These are phyloP conservation scores for Trametes versicolor DNA, from an alignment of 1,284 basidiomycete genomes.

Conservation along the genomic window DNA sequence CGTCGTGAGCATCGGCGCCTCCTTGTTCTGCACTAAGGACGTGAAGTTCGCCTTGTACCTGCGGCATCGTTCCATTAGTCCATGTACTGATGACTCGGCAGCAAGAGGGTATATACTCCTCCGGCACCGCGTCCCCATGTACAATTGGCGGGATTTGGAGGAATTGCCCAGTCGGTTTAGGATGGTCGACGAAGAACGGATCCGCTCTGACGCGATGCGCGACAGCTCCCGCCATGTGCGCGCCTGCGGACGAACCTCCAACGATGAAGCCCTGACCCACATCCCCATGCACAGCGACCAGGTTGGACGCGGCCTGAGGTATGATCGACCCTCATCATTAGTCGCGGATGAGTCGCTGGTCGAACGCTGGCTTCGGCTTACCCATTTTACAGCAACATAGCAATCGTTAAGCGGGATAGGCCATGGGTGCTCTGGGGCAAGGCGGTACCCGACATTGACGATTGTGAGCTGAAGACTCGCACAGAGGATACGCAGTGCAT, in stretches of 20 bases:
- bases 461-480: constrained; percentile 34
- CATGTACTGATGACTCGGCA: background rate
- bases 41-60: constrained; percentile 11
- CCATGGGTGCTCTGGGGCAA: constrained; percentile 51
- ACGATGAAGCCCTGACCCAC: constrained; percentile 34
- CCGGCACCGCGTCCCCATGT: constrained; percentile 21
- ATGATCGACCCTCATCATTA: too few species aligned
- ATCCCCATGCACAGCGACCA: constrained; percentile 12
- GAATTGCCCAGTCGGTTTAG: constrained; percentile 17
- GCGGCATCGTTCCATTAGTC: background rate
- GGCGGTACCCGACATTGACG: constrained; percentile 33
- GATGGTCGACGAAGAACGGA: constrained; percentile 24
- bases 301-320: constrained; percentile 10
- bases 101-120: constrained; percentile 13
- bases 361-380: constrained; percentile 10
- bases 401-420: constrained; percentile 51
- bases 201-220: constrained; percentile 32
- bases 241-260: constrained; percentile 37
- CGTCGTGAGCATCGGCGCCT: constrained; percentile 11
- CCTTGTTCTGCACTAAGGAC: constrained; percentile 10
- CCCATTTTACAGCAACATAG: constrained; percentile 47
- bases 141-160: constrained; percentile 16
- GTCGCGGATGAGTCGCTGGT: background rate
- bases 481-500: constrained; percentile 24
- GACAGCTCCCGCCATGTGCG: constrained; percentile 30